phyloP scores from a whole-genome alignment of 2,329 filamentous ascomycete genomes.

The Aspergillus sp. region DNA sequence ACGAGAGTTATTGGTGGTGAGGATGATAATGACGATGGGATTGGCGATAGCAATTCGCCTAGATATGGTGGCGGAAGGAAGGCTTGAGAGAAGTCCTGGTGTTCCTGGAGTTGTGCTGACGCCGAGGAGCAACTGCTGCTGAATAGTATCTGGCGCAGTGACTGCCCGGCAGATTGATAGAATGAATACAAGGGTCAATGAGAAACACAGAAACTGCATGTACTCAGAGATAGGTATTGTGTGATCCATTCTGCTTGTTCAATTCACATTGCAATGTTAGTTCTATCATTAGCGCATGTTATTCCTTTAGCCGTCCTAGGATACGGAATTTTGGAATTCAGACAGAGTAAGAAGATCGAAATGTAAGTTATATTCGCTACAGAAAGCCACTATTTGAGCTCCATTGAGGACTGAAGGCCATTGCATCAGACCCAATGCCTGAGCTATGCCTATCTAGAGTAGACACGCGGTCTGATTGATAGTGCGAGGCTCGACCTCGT shows the following conservation, averaged over 20 bases:
- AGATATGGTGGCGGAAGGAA: background rate
- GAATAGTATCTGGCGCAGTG: background rate
- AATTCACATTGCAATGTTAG: no score
- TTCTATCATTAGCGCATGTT: no score
- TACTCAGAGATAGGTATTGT: no score
- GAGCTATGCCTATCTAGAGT: background rate
- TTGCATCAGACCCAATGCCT: background rate
- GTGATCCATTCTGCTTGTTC: no score
- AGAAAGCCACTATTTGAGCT: no score
- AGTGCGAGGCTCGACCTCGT: background rate
- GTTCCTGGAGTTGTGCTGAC: background rate
- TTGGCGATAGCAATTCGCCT: background rate
- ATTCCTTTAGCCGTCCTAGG: no score
- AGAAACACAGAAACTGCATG: no score
- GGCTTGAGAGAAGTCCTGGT: background rate
- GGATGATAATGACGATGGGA: background rate
- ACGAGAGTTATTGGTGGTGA: background rate
- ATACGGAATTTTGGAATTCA: no score
- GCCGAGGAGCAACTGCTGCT: background rate
- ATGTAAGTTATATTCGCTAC: no score
- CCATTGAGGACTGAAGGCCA: no score
- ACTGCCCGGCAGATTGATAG: background rate
- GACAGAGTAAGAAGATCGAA: no score
- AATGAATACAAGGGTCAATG: background rate
- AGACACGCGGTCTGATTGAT: background rate